A percentile compares a stretch with the other conserved stretches of the same genome.
Evolutionary conservation across 1,284 basidiomycete genomes (phyloP).

Genomic region (Cronartium quercuum): DNA sequence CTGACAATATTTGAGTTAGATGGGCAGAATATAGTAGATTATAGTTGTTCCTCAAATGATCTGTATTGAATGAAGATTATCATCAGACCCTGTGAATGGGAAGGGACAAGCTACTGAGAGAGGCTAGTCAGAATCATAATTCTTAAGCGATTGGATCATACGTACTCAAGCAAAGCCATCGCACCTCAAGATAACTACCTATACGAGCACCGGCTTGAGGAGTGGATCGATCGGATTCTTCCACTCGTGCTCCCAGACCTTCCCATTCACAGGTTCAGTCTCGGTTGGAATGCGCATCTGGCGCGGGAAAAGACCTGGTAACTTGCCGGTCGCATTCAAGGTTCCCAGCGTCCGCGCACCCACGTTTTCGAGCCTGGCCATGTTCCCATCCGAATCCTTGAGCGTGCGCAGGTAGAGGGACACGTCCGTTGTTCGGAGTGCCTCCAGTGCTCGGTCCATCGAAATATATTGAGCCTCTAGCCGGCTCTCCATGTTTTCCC

Average conservation of each 20-base stretch:
- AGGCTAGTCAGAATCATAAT: too few species aligned
- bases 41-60: too few species aligned
- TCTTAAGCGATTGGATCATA: too few species aligned
- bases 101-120: too few species aligned
- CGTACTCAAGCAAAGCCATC: too few species aligned
- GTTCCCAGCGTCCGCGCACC: neutral
- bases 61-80: too few species aligned
- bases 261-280: slow-evolving; percentile 61
- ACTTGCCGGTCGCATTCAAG: slow-evolving; percentile 28
- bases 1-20: too few species aligned
- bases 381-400: slow-evolving; percentile 16
- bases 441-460: slow-evolving; percentile 32
- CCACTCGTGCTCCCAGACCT: slow-evolving; percentile 39
- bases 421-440: slow-evolving; percentile 4
- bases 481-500: neutral
- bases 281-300: slow-evolving; percentile 70
- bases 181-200: too few species aligned
- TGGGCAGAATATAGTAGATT: too few species aligned
- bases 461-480: slow-evolving; percentile 19
- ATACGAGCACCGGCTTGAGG: neutral
- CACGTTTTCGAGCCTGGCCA: slow-evolving; percentile 19
- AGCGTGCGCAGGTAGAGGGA: neutral
- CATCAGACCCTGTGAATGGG: too few species aligned
- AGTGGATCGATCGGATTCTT: slow-evolving; percentile 33
- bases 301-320: slow-evolving; percentile 68